Percentiles rank a stretch among this genome's conserved stretches.
Evolutionary conservation across 441 rosid species (phyloP).

Genomic region (Adansonia rubrostipa): DNA sequence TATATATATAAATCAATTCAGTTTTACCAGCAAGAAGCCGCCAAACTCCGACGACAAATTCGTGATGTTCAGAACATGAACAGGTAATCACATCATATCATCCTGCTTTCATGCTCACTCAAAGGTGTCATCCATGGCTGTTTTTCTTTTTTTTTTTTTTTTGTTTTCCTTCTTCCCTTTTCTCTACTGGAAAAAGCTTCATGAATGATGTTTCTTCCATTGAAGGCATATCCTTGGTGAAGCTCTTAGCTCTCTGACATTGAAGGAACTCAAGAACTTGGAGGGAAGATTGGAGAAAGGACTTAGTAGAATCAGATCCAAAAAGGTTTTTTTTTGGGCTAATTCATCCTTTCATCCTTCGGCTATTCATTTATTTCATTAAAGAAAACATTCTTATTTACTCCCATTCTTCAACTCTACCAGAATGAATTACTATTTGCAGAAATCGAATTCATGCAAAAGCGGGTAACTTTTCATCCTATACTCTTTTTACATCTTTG

Average conservation of each 20-base stretch:
- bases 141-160: no score
- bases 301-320: constrained; percentile 71
- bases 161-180: not conserved
- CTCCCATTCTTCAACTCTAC: constrained; percentile 18
- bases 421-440: constrained; percentile 74
- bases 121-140: not conserved
- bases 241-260: constrained; percentile 64
- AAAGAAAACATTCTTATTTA: not conserved
- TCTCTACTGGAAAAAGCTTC: not conserved
- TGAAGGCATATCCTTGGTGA: constrained; percentile 85
- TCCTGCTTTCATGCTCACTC: not conserved
- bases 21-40: not conserved
- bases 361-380: not conserved
- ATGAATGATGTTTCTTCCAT: not conserved
- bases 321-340: constrained; percentile 52
- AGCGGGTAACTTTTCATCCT: constrained; percentile 56
- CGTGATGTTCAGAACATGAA: constrained; percentile 49
- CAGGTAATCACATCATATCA: constrained; percentile 43
- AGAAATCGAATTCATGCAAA: constrained; percentile 85
- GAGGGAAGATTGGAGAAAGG: constrained; percentile 86
- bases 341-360: not conserved
- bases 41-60: not conserved
- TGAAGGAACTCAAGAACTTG: constrained; percentile 83
- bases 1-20: not conserved
- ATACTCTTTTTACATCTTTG: not conserved